These are phyloP conservation scores for Cutaneotrichosporon daszewskae DNA, from an alignment of 1,284 basidiomycete species.

Conservation along the genomic window DNA sequence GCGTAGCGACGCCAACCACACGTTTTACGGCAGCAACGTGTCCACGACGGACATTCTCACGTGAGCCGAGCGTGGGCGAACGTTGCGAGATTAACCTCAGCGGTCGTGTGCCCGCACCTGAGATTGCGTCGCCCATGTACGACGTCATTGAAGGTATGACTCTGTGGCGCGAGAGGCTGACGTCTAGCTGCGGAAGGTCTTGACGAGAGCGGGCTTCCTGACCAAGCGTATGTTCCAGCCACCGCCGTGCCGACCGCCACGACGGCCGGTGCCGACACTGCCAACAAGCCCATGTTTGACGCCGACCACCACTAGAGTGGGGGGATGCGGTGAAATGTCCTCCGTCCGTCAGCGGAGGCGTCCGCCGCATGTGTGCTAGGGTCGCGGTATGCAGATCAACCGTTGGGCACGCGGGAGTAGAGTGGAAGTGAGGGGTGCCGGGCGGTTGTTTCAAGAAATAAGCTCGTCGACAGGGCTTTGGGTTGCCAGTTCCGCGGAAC, in stretches of 20 bases:
- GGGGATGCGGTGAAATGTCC: too few species aligned
- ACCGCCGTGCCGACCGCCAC: not conserved
- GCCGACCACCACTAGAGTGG: not conserved
- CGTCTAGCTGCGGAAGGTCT: conserved; percentile 49
- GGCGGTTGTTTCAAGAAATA: too few species aligned
- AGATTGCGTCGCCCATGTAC: conserved; percentile 87
- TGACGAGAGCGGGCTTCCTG: conserved; percentile 62
- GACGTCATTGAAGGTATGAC: conserved; percentile 74
- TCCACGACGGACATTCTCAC: conserved; percentile 81
- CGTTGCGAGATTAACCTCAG: conserved; percentile 4
- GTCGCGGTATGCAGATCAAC: too few species aligned
- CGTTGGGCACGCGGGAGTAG: too few species aligned
- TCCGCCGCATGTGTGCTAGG: too few species aligned
- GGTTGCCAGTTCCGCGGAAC: too few species aligned
- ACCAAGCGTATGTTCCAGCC: conserved; percentile 68
- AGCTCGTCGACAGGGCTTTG: too few species aligned
- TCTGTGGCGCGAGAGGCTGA: conserved; percentile 3
- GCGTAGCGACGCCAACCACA: conserved; percentile 86
- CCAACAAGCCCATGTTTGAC: conserved; percentile 2
- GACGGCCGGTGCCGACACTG: not conserved
- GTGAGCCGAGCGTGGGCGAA: conserved; percentile 16
- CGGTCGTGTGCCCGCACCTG: conserved; percentile 86
- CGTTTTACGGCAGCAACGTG: conserved; percentile 90
- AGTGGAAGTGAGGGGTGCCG: too few species aligned
- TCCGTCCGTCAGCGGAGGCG: too few species aligned